Evolutionary conservation across 768 basidiomycete species (phyloP).

Genomic region (Suillus luteus): DNA sequence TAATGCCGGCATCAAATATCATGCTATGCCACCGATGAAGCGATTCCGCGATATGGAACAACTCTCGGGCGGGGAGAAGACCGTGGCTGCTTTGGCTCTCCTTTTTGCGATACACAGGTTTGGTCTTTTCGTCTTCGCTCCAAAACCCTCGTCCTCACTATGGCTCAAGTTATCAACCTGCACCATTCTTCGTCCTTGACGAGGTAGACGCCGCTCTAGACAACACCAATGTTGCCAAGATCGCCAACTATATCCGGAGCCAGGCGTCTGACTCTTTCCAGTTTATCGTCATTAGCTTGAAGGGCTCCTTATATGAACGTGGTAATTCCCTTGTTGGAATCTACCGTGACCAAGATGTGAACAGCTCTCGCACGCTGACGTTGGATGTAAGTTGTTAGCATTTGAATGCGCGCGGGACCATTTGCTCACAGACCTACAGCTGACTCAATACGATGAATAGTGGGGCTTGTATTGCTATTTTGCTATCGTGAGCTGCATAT

Average conservation of each 20-base stretch:
- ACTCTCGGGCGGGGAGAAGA: constrained; percentile 97
- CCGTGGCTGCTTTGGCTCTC: constrained; percentile 94
- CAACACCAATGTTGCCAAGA: constrained; percentile 97
- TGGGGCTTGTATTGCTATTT: constrained; percentile 4
- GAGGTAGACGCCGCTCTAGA: constrained; percentile 98
- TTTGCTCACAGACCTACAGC: constrained; percentile 32
- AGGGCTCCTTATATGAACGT: constrained; percentile 88
- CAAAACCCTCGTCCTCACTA: constrained; percentile 2
- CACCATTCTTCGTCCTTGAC: constrained; percentile 98
- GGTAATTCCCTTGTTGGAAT: constrained; percentile 92
- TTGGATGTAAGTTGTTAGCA: constrained; percentile 65
- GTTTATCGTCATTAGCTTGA: constrained; percentile 96
- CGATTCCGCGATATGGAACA: constrained; percentile 99
- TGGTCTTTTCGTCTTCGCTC: constrained; percentile 11
- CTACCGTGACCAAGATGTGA: constrained; percentile 91
- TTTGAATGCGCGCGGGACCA: constrained; percentile 1
- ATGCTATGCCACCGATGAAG: constrained; percentile 99
- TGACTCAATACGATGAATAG: constrained; percentile 65
- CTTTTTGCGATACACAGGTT: constrained; percentile 96
- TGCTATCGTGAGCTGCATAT: background rate
- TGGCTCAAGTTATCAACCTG: constrained; percentile 79
- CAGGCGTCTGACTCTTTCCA: constrained; percentile 88
- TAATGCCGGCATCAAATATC: constrained; percentile 90
- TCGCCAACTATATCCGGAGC: constrained; percentile 88
- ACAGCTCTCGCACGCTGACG: constrained; percentile 89